Conservation (phyloP, 2,329 filamentous ascomycete species). For the Pochonia chlamydosporia region DNA sequence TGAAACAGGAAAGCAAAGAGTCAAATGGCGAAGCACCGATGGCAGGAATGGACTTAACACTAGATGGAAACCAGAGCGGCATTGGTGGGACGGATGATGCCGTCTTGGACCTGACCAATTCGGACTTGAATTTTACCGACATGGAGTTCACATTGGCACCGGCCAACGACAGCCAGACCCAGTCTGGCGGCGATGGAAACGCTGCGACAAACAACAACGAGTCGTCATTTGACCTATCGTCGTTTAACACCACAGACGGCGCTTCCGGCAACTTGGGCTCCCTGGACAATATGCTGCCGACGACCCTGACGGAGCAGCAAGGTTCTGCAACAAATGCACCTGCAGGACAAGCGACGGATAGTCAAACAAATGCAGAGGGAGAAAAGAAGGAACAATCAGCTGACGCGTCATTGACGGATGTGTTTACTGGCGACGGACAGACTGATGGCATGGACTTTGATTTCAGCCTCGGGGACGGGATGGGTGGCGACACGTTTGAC, state of each 20-base stretch:
- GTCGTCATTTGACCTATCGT: conserved; percentile 39
- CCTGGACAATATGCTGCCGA: conserved; percentile 24
- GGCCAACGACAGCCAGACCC: conserved; percentile 22
- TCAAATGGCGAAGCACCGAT: conserved; percentile 20
- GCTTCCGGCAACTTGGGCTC: conserved; percentile 21
- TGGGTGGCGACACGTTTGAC: conserved; percentile 39
- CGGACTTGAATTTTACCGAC: conserved; percentile 48
- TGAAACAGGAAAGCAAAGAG: conserved; percentile 20
- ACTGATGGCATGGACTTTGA: conserved; percentile 31
- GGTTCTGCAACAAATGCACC: conserved; percentile 8
- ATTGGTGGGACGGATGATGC: conserved; percentile 12
- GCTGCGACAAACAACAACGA: conserved; percentile 21
- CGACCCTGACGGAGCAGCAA: conserved; percentile 14
- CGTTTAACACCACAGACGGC: conserved; percentile 32
- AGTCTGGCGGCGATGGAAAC: conserved; percentile 9
- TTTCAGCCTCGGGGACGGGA: conserved; percentile 23
- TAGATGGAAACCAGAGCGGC: conserved; percentile 16
- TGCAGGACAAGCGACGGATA: conserved; percentile 7
- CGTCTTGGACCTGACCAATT: conserved; percentile 15
- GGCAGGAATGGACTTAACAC: conserved; percentile 20
- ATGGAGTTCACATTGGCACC: conserved; percentile 52
- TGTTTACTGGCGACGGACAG: conserved; percentile 40
- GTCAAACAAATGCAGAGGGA: conserved; percentile 12
- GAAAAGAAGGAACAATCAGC: conserved; percentile 22
- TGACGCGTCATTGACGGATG: conserved; percentile 33